These are phyloP conservation scores for Macadamia integrifolia DNA, from an alignment of 164 flowering plant species.

Conservation along the genomic window DNA sequence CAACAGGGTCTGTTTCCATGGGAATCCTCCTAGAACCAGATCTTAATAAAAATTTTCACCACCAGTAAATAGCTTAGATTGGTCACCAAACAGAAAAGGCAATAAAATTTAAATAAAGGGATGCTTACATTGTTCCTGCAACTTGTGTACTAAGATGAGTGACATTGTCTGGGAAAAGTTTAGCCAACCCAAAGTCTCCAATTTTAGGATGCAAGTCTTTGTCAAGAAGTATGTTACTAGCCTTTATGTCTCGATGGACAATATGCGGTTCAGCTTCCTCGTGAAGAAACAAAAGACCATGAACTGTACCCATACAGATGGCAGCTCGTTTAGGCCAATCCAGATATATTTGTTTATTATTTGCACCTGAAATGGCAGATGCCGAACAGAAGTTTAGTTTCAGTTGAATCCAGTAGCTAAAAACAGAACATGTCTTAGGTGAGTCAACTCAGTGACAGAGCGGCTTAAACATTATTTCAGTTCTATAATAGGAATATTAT, in stretches of 20 bases:
- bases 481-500: neutral
- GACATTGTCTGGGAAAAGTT: slow-evolving; percentile 79
- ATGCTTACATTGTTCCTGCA: slow-evolving; percentile 84
- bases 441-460: neutral
- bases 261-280: slow-evolving; percentile 65
- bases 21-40: neutral
- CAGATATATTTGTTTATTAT: slow-evolving; percentile 30
- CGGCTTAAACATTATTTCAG: neutral
- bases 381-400: neutral
- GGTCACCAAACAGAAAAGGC: neutral
- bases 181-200: slow-evolving; percentile 90
- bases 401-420: neutral
- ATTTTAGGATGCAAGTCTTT: slow-evolving; percentile 62
- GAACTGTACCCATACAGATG: slow-evolving; percentile 68
- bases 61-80: neutral
- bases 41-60: neutral
- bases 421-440: neutral
- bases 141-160: slow-evolving; percentile 86
- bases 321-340: slow-evolving; percentile 65
- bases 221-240: slow-evolving; percentile 85
- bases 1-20: neutral
- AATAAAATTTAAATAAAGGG: neutral
- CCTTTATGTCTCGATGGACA: slow-evolving; percentile 86
- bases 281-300: slow-evolving; percentile 80
- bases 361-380: slow-evolving; percentile 40